Evolutionary conservation across 352 stramenopile genomes (phyloP), one percentile per base, ranked within the genome.

Genomic region (Phytophthora rubi): DNA sequence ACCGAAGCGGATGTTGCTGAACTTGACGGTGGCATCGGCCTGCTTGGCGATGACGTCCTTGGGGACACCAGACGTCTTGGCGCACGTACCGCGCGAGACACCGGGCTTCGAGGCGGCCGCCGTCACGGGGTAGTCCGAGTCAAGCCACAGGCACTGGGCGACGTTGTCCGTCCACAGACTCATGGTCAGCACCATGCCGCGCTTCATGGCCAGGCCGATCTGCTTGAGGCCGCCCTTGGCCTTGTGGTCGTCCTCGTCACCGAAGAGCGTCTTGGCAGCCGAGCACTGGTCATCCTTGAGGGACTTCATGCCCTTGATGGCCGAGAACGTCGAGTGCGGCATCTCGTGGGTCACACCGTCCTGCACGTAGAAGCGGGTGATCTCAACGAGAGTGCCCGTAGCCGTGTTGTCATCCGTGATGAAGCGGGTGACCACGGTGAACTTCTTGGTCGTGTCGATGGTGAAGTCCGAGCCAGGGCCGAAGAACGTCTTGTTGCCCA

Each of bases 181-280:
- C 65, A 88, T 85, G n/a, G 77, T 76, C 37, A 88, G 71, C 47
- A 88, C 81, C 51, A 88, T 56, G 32, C 81, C 81, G 18, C 62
- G 67, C 53, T 70, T 54, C 28, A 88, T 62, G 37, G 77, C 75
- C 1, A 72, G 56, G 21, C 79, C 78, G 61, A 86, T 81, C 16
- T 73, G 45, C 58, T 53, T 54, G 12, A 88, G 54, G 8, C 54
- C 37, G 18, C 54, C 54, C 54, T 61, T 61, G 12, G 37, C 37
- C 37, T 52, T 61, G 76, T 79, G 85, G 6, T 76, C 79, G 75
- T 87, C 77, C 67, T 85, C 83, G 64, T 89, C 81, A 9, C 48
- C 48, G 48, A 54, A 54, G 21, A 54, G 48, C 48, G 18, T 54
- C 21, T 54, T 54, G 9, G 48, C 48, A 28, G 48, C 48, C n/a